These are phyloP conservation scores for Colletotrichum agaves DNA, from an alignment of 2,329 filamentous ascomycete species.

Conservation along the genomic window DNA sequence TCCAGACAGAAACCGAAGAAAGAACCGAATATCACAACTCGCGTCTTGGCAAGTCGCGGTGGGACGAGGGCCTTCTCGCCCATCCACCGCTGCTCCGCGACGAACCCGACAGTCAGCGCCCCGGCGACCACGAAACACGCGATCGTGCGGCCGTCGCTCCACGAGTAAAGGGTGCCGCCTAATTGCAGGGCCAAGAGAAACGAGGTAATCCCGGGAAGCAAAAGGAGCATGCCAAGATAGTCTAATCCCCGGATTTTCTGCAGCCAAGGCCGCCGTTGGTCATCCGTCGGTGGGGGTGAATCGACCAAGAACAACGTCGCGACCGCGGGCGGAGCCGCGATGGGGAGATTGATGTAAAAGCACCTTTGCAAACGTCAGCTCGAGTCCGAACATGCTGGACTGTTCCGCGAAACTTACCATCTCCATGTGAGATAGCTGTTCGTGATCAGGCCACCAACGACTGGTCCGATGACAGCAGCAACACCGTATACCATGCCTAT, in stretches of 20 bases:
- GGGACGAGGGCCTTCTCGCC: conserved; percentile 50
- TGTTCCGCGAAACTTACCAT: conserved; percentile 8
- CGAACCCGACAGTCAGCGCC: conserved; percentile 44
- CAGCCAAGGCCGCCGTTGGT: conserved; percentile 31
- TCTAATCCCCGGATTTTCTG: conserved; percentile 38
- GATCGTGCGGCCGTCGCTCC: conserved; percentile 46
- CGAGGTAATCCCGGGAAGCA: conserved; percentile 46
- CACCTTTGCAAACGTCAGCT: conserved; percentile 3
- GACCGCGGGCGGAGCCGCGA: conserved; percentile 40
- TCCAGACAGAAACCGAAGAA: conserved; percentile 41
- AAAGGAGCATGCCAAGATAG: conserved; percentile 38
- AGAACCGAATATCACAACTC: conserved; percentile 42
- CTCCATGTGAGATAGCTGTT: conserved; percentile 26
- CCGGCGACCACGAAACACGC: conserved; percentile 41
- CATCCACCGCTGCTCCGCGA: conserved; percentile 47
- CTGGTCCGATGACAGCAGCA: conserved; percentile 22
- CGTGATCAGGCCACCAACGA: conserved; percentile 37
- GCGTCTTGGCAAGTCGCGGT: conserved; percentile 47
- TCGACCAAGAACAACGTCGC: conserved; percentile 43
- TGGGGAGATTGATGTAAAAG: conserved; percentile 46
- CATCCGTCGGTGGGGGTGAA: conserved; percentile 25
- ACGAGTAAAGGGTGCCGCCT: conserved; percentile 48
- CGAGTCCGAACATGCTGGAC: too few relatives aligned
- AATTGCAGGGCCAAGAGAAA: conserved; percentile 58
- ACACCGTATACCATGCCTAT: conserved; percentile 32